Evolutionary conservation across 2,329 filamentous ascomycete genomes (phyloP), one percentile per base, ranked within the genome.

Genomic region (Pseudophaeomoniella oleicola): DNA sequence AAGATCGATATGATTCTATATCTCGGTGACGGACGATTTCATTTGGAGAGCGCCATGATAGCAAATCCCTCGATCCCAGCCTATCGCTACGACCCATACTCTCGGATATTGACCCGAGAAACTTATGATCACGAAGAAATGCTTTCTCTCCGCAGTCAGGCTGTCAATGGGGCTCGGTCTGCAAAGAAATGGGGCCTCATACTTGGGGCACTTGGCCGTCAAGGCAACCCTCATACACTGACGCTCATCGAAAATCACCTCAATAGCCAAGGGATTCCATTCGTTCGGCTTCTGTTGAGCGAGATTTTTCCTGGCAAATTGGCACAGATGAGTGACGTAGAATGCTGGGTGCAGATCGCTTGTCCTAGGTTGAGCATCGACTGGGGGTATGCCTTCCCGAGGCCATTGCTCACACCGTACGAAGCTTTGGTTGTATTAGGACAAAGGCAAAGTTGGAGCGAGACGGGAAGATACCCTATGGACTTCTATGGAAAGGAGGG

Each of bases 21-120:
- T 55, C 74, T 94, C 11, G 87, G 87, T 33, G 87, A 94, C 52
- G 87, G 87, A 10, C 75, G 87, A 40, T 94, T 94, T 64, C 90
- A 98, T 56, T 79, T 98, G 31, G 90, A 98, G 60, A 92, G 84
- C 51, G 88, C 92, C 51, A 98, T 98, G 88, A 98, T 98, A 46
- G 90, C 96, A 54, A 98, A 98, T 59, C 90, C 92, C 0, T 62
- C 67, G 4, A 74, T 94, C 22, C 83, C 88, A 1, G 88, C 92
- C 2, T 98, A 94, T 60, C 75, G 90, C 44, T 98, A 98, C 58
- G 90, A 98, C 53, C 90, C 92, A 0, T 98, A 98, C 62, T 90
- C 86, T 9, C 75, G 88, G 35, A 85, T 83, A 40, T 72, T 98
- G 17, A 94, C 88, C 2, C 78, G 83, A 45, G 92, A 98, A 60